These are phyloP conservation scores for Pythium rhizo-oryzae DNA, from an alignment of 352 stramenopile genomes.

Conservation along the genomic window DNA sequence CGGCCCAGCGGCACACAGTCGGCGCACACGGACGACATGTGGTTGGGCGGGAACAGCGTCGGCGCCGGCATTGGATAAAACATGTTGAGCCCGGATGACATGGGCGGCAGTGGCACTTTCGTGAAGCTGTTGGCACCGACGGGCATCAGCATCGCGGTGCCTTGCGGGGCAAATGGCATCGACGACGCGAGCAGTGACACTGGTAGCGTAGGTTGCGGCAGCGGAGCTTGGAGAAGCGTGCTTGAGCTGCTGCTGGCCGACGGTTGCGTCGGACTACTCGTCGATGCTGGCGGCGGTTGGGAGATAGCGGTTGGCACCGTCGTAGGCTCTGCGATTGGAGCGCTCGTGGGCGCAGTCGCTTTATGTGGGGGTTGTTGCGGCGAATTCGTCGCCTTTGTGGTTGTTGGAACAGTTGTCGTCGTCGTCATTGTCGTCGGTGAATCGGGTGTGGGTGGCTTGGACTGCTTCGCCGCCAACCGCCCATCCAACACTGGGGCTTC, in stretches of 20 bases:
- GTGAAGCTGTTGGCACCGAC: conserved; percentile 12
- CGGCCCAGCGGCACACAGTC: conserved; percentile 28
- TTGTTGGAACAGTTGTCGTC: no score
- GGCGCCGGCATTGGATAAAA: conserved; percentile 40
- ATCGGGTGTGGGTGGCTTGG: neutral
- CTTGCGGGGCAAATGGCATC: conserved; percentile 5
- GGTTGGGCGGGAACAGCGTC: conserved; percentile 33
- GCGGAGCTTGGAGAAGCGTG: neutral
- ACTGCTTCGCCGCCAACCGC: neutral
- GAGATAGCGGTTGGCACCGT: no score
- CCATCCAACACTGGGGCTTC: neutral
- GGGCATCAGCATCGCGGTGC: conserved; percentile 15
- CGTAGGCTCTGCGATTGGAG: no score
- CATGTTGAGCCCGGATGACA: conserved; percentile 43
- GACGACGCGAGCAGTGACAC: conserved; percentile 6
- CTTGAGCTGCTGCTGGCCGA: neutral
- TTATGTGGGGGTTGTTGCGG: no score
- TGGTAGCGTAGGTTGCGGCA: neutral
- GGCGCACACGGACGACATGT: conserved; percentile 31
- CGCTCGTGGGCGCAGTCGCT: no score
- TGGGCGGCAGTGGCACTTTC: conserved; percentile 50
- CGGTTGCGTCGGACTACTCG: no score
- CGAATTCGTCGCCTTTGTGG: no score
- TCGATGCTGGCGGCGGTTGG: no score
- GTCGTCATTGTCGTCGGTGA: no score